These are phyloP conservation scores for Cercospora nicotianae DNA, from an alignment of 2,329 filamentous ascomycete genomes.

Conservation along the genomic window DNA sequence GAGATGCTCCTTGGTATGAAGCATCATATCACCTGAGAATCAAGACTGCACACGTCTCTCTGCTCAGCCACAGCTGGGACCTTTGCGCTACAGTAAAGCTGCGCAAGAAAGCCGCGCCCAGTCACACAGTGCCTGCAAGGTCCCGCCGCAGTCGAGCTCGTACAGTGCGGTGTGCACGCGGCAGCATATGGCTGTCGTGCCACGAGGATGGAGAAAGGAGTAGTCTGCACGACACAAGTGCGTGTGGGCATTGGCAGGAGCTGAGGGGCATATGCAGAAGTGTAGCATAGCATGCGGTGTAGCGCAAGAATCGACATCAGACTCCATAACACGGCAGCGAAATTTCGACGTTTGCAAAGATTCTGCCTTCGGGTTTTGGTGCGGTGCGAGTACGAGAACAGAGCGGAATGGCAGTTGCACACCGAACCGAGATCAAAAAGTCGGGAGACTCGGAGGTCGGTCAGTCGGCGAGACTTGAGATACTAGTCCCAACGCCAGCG, in stretches of 20 bases:
- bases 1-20: background rate
- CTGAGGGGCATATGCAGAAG: background rate
- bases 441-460: background rate
- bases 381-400: background rate
- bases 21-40: slow-evolving; percentile 18
- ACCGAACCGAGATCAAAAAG: background rate
- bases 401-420: background rate
- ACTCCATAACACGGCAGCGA: background rate
- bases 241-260: background rate
- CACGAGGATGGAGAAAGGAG: background rate
- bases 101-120: background rate
- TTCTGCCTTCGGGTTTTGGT: background rate
- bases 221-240: background rate
- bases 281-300: background rate
- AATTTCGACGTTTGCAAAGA: background rate
- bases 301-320: background rate
- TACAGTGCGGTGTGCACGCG: slow-evolving; percentile 13
- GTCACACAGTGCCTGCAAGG: slow-evolving; percentile 13
- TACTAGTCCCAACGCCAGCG: background rate
- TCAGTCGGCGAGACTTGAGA: background rate
- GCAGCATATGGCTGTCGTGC: slow-evolving; percentile 5
- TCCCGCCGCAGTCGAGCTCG: slow-evolving; percentile 14
- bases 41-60: background rate
- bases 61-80: background rate
- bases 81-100: background rate